phyloP scores from a whole-genome alignment of 257 asterid genomes.

The Eustoma russellianum region DNA sequence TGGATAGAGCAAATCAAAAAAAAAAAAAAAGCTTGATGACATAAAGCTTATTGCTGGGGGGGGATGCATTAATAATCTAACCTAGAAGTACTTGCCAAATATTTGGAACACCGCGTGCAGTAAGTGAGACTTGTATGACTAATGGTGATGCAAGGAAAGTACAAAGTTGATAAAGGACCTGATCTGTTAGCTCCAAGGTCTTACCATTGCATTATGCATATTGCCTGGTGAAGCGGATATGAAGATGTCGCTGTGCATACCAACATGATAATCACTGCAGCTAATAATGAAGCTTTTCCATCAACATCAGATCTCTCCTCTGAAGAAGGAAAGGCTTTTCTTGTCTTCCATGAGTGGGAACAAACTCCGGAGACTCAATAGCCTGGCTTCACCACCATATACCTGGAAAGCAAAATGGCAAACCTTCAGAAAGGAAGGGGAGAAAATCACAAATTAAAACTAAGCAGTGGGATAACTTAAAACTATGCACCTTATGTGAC shows the following conservation, averaged over 20 bases:
- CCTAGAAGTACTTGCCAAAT: too few species aligned
- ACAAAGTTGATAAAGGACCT: not conserved
- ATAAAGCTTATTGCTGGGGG: not conserved
- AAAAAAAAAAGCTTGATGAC: not conserved
- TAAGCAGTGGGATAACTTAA: not conserved
- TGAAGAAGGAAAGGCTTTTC: conserved; percentile 76
- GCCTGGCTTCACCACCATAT: conserved; percentile 89
- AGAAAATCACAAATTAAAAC: not conserved
- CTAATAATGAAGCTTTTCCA: conserved; percentile 89
- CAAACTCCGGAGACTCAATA: conserved; percentile 58
- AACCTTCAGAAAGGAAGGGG: not conserved
- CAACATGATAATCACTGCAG: conserved; percentile 94
- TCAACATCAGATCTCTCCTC: conserved; percentile 76
- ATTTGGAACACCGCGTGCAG: too few species aligned
- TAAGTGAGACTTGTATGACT: too few species aligned
- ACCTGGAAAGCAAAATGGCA: conserved; percentile 36
- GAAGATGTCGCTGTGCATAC: conserved; percentile 92
- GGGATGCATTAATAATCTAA: too few species aligned
- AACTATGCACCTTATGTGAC: conserved; percentile 77
- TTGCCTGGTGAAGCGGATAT: conserved; percentile 97
- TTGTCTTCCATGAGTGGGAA: conserved; percentile 93
- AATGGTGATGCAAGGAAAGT: too few species aligned
- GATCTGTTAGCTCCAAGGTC: not conserved
- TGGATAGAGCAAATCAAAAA: not conserved
- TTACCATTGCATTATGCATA: conserved; percentile 97